Conservation (phyloP, 75 land plant genomes). For the Azolla pinnata region DNA sequence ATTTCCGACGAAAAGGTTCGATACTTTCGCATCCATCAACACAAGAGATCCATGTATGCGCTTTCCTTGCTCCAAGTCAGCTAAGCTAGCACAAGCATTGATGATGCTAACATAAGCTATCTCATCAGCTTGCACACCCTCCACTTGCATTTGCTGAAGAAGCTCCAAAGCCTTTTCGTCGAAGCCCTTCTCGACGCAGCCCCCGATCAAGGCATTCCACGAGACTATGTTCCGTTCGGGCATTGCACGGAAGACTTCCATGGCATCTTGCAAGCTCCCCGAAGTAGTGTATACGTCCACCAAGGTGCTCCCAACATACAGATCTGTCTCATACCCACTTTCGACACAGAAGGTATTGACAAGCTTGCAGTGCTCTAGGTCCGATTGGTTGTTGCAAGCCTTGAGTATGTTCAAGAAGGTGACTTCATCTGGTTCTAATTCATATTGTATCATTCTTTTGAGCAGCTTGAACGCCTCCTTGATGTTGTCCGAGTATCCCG, state of each 20-base stretch:
- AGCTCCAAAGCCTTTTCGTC: conserved; percentile 19
- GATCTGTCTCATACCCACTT: conserved; percentile 15
- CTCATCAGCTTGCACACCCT: conserved; percentile 24
- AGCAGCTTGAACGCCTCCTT: conserved; percentile 7
- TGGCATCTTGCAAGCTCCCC: conserved; percentile 27
- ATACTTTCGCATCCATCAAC: conserved; percentile 15
- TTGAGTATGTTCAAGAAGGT: background rate
- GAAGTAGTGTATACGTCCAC: conserved; percentile 30
- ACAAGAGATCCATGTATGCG: conserved; percentile 21
- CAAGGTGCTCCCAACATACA: conserved; percentile 8
- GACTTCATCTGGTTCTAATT: conserved; percentile 9
- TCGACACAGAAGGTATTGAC: conserved; percentile 3
- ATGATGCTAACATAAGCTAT: conserved; percentile 32
- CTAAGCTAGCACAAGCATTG: conserved; percentile 35
- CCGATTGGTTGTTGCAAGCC: background rate
- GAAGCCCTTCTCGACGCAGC: conserved; percentile 14
- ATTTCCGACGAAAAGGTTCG: conserved; percentile 30
- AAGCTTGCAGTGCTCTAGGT: background rate
- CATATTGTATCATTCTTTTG: conserved; percentile 2
- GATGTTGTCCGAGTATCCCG: conserved; percentile 9
- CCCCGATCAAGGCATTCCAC: conserved; percentile 41
- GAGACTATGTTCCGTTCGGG: conserved; percentile 27
- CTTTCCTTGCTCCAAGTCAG: conserved; percentile 14
- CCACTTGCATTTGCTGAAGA: conserved; percentile 24
- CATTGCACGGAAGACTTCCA: conserved; percentile 36